Conservation (phyloP, 164 flowering plant species). For the Piper longum region DNA sequence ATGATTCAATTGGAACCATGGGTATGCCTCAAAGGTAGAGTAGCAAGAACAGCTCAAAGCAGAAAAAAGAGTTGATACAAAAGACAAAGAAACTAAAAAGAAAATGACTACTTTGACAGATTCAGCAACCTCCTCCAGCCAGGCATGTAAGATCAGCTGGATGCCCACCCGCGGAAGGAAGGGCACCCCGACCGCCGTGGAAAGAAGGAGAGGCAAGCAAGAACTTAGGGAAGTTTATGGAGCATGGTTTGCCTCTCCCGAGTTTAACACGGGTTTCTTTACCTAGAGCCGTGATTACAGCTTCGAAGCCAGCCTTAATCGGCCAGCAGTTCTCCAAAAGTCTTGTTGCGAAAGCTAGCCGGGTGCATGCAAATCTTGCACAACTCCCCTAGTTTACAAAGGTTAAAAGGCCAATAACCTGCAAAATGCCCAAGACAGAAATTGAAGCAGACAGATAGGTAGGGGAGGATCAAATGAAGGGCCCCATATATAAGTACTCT, state of each 20-base stretch:
- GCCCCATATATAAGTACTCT: too few relatives aligned
- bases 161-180: constrained; percentile 36
- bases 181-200: constrained; percentile 37
- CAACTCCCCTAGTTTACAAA: too few relatives aligned
- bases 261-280: constrained; percentile 10
- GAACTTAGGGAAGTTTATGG: constrained; percentile 17
- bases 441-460: too few relatives aligned
- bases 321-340: constrained; percentile 16
- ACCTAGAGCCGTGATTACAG: constrained; percentile 23
- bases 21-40: background rate
- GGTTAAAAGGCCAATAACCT: too few relatives aligned
- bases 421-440: too few relatives aligned
- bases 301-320: constrained; percentile 22
- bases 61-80: too few relatives aligned
- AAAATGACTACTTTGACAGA: background rate
- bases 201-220: constrained; percentile 32
- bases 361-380: too few relatives aligned
- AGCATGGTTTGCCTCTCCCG: constrained; percentile 19
- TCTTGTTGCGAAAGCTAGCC: too few relatives aligned
- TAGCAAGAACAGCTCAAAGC: too few relatives aligned
- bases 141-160: constrained; percentile 33
- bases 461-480: too few relatives aligned
- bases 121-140: constrained; percentile 26
- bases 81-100: background rate
- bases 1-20: constrained; percentile 17